Conservation (phyloP, 192 early-diverging fungal species). For the Backusella luteola region DNA sequence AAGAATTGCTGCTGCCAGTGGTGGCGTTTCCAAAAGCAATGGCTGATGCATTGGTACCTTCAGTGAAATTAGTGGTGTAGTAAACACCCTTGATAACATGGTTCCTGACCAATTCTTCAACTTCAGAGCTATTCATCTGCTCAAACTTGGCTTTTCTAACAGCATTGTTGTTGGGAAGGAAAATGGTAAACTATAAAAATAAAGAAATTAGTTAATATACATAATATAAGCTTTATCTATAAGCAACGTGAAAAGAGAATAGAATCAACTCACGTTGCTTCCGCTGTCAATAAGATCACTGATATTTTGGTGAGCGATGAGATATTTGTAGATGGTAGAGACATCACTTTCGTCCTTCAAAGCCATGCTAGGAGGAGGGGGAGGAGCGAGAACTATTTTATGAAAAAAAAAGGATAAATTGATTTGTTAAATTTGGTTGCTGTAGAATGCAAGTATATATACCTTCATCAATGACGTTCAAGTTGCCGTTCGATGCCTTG, state of each 20-base stretch:
- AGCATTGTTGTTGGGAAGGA: slow-evolving; percentile 17
- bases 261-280: not conserved
- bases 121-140: not conserved
- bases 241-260: not conserved
- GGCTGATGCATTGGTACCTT: not conserved
- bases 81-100: slow-evolving; percentile 22
- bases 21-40: not conserved
- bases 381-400: not conserved
- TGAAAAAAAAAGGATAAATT: not conserved
- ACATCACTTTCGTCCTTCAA: not conserved
- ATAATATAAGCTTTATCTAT: not conserved
- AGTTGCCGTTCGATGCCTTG: slow-evolving; percentile 18
- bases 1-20: not conserved
- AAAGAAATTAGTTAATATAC: not conserved
- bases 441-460: not conserved
- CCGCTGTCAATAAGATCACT: not conserved
- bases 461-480: slow-evolving; percentile 17
- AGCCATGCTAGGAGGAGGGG: not conserved
- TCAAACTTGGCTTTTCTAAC: not conserved
- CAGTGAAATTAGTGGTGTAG: slow-evolving; percentile 18
- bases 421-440: not conserved
- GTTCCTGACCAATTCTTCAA: slow-evolving; percentile 7
- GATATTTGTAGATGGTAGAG: not conserved
- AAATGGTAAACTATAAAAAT: slow-evolving; percentile 13
- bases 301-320: not conserved